These are phyloP conservation scores for Umbellularia californica DNA, from an alignment of 164 flowering plant species.

Conservation along the genomic window DNA sequence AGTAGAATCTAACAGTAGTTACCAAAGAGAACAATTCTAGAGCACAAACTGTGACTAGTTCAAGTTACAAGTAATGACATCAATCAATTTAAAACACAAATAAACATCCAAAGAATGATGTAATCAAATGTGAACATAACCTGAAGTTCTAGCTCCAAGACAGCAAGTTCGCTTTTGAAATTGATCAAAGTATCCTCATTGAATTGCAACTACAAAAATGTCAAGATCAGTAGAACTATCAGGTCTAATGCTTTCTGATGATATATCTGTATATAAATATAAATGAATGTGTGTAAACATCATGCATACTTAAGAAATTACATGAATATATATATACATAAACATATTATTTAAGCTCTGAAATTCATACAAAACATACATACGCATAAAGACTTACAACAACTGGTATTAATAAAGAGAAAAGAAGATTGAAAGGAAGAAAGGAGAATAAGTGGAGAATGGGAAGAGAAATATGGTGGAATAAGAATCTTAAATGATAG, in stretches of 20 bases:
- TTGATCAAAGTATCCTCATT: conserved; percentile 60
- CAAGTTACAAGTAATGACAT: background rate
- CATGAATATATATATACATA: background rate
- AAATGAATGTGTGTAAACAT: background rate
- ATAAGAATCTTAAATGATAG: no score
- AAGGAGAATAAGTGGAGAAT: no score
- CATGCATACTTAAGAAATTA: background rate
- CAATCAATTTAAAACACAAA: background rate
- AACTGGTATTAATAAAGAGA: no score
- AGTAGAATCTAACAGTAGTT: no score
- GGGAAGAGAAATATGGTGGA: no score
- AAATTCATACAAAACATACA: no score
- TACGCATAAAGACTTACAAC: no score
- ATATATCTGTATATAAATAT: no score
- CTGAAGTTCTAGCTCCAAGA: conserved; percentile 71
- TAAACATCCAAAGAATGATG: conserved; percentile 1
- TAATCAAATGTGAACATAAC: conserved; percentile 20
- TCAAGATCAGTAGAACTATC: background rate
- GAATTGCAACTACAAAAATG: conserved; percentile 40
- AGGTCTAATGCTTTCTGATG: background rate
- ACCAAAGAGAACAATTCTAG: background rate
- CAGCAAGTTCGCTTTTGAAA: conserved; percentile 74
- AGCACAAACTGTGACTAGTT: background rate
- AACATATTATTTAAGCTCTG: no score
- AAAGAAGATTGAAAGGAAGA: no score